phyloP scores from a whole-genome alignment of 1,284 basidiomycete species.

The Austroboletus niveus region DNA sequence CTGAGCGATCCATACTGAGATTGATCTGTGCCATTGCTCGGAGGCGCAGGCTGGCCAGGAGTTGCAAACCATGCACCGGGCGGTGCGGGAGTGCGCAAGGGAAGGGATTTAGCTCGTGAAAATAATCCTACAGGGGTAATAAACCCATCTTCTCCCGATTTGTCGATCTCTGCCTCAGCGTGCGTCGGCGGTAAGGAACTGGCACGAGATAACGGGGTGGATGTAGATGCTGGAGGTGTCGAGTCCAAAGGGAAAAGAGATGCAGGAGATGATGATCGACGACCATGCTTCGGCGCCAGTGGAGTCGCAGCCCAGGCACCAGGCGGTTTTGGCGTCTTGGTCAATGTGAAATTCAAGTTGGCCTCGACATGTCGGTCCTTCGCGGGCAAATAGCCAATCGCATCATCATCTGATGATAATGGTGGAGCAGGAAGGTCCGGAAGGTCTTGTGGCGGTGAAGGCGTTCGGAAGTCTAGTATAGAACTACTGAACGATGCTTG shows the following conservation, averaged over 20 bases:
- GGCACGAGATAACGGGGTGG: slow-evolving; percentile 25
- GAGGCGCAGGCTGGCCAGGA: slow-evolving; percentile 41
- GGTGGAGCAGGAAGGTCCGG: slow-evolving; percentile 62
- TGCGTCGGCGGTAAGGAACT: slow-evolving; percentile 25
- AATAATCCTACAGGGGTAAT: slow-evolving; percentile 45
- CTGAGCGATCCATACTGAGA: slow-evolving; percentile 34
- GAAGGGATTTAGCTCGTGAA: slow-evolving; percentile 42
- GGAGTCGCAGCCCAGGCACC: slow-evolving; percentile 70
- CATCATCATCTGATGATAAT: slow-evolving; percentile 46
- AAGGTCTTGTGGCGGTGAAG: slow-evolving; percentile 56
- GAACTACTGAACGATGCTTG: slow-evolving; percentile 39
- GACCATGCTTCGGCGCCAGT: slow-evolving; percentile 29
- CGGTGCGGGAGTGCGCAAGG: slow-evolving; percentile 59
- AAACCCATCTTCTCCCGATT: slow-evolving; percentile 31
- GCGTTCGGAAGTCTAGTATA: slow-evolving; percentile 53
- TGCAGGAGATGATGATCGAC: slow-evolving; percentile 20
- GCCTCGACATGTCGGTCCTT: slow-evolving; percentile 25
- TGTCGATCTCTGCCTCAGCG: slow-evolving; percentile 14
- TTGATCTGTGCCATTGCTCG: slow-evolving; percentile 20
- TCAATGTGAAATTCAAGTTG: slow-evolving; percentile 33
- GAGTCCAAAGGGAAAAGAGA: slow-evolving; percentile 34
- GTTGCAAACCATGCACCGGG: slow-evolving; percentile 72
- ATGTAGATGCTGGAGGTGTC: slow-evolving; percentile 30
- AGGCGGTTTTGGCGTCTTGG: slow-evolving; percentile 66
- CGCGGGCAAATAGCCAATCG: slow-evolving; percentile 22